A percentile compares a stretch with the other conserved stretches of the same genome.
These are phyloP conservation scores for Anisodus acutangulus DNA, from an alignment of 257 asterid genomes.

Conservation along the genomic window DNA sequence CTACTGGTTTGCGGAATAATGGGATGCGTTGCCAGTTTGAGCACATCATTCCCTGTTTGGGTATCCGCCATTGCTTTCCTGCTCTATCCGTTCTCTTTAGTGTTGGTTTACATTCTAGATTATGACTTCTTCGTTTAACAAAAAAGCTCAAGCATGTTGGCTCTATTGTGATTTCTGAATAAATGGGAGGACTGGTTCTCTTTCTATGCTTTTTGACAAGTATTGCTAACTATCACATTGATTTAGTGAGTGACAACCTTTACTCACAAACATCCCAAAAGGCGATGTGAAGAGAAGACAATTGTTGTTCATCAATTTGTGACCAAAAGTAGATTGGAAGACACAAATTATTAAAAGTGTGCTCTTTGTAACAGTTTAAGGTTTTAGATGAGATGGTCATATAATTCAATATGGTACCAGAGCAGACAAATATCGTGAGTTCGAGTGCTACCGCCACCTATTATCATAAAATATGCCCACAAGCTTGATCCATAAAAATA, in stretches of 20 bases:
- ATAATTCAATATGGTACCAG: too few species aligned
- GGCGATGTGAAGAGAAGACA: too few species aligned
- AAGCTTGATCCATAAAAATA: neutral
- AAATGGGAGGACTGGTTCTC: neutral
- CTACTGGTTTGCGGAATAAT: conserved; percentile 45
- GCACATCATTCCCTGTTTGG: conserved; percentile 50
- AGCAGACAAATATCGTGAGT: too few species aligned
- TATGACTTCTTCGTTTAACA: conserved; percentile 38
- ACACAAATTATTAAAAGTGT: too few species aligned
- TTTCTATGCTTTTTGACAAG: neutral
- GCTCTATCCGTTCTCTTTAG: conserved; percentile 53
- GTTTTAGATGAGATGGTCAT: too few species aligned
- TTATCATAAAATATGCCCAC: too few species aligned
- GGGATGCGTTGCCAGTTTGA: conserved; percentile 53
- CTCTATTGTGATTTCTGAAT: neutral
- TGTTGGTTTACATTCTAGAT: conserved; percentile 44
- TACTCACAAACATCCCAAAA: too few species aligned
- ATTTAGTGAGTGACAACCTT: too few species aligned
- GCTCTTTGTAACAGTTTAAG: too few species aligned
- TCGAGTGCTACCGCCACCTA: too few species aligned
- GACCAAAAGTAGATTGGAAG: neutral
- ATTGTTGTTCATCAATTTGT: neutral
- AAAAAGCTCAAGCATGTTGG: neutral
- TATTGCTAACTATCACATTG: neutral
- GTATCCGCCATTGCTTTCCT: conserved; percentile 48